Evolutionary conservation across 116 monocot species (phyloP).

Genomic region (Iris pallida): DNA sequence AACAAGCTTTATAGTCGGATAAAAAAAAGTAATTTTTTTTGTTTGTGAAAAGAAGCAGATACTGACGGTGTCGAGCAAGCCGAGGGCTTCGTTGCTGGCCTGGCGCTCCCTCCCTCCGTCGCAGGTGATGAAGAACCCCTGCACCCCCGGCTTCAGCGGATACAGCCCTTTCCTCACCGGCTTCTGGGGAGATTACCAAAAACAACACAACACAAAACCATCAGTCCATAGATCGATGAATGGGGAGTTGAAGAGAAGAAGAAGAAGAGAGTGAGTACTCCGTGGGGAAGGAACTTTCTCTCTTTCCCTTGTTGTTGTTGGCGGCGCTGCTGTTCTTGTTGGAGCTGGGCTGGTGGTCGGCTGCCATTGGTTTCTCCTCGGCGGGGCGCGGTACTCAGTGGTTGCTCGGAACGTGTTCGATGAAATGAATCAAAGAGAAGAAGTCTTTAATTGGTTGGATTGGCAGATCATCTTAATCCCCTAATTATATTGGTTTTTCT

Average conservation of each 20-base stretch:
- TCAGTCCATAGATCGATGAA: background rate
- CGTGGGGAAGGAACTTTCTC: constrained; percentile 80
- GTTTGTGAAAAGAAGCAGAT: background rate
- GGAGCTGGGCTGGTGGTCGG: constrained; percentile 26
- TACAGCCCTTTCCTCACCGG: constrained; percentile 73
- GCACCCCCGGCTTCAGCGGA: constrained; percentile 73
- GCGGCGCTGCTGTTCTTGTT: background rate
- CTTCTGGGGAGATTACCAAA: constrained; percentile 22
- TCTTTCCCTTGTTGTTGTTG: constrained; percentile 50
- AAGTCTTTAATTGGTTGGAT: no score
- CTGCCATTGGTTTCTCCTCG: constrained; percentile 27
- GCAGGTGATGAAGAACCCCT: constrained; percentile 96
- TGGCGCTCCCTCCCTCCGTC: constrained; percentile 96
- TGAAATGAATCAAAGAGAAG: no score
- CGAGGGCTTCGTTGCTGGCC: constrained; percentile 73
- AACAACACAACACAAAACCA: background rate
- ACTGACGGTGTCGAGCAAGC: constrained; percentile 66
- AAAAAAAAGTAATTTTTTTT: background rate
- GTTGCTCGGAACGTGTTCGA: no score
- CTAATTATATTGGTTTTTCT: no score
- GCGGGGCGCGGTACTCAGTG: no score
- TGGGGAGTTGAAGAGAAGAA: background rate
- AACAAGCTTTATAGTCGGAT: background rate
- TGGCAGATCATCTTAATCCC: no score
- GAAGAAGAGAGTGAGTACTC: constrained; percentile 20